Conservation (phyloP, 345 rosid genomes). For the Lenwebbia sp. region DNA sequence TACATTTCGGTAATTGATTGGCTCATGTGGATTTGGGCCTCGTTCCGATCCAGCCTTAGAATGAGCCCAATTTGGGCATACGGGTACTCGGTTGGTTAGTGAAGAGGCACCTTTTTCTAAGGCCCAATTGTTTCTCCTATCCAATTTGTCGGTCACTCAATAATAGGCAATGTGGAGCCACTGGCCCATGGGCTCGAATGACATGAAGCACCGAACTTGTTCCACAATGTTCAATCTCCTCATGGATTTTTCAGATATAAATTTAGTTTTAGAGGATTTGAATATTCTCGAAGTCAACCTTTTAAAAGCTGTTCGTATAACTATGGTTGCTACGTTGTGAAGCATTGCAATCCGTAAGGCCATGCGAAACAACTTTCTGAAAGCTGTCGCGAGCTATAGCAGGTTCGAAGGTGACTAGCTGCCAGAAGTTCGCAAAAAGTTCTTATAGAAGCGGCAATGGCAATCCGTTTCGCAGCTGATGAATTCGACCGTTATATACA, state of each 20-base stretch:
- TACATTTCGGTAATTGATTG: not conserved
- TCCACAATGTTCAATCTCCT: not conserved
- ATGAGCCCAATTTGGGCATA: not conserved
- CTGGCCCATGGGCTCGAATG: not conserved
- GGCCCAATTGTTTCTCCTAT: not conserved
- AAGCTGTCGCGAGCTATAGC: not conserved
- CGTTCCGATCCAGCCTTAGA: not conserved
- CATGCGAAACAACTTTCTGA: not conserved
- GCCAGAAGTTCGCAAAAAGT: not conserved
- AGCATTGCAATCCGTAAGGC: not conserved
- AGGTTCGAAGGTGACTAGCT: not conserved
- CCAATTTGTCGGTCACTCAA: not conserved
- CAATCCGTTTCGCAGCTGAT: not conserved
- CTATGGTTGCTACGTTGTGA: not conserved
- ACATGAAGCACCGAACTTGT: not conserved
- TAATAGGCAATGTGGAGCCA: not conserved
- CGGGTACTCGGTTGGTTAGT: not conserved
- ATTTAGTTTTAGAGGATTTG: not conserved
- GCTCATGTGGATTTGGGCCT: not conserved
- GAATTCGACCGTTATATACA: not conserved
- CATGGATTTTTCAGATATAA: not conserved
- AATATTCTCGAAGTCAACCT: not conserved
- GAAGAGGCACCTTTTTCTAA: not conserved
- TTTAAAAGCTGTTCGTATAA: not conserved
- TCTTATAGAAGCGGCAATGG: not conserved